phyloP scores from a whole-genome alignment of 1,284 basidiomycete genomes.

The Sanghuangporus weigelae region DNA sequence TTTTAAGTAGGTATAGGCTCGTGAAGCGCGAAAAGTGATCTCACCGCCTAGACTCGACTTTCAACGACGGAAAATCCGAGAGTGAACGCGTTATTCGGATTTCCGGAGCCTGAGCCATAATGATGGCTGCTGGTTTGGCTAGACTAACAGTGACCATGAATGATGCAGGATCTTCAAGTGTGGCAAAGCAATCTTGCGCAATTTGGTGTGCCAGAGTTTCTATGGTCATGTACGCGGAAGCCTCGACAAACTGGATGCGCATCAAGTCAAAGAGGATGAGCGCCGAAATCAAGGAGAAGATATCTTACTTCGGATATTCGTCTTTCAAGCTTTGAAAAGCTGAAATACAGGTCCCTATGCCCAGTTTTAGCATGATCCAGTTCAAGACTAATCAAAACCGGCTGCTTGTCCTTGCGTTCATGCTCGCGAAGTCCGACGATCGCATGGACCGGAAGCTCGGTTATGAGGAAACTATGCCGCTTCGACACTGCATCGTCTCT shows the following conservation, averaged over 20 bases:
- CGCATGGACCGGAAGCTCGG: conserved; percentile 48
- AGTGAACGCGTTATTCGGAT: conserved; percentile 12
- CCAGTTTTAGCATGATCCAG: conserved; percentile 30
- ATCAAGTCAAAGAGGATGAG: background rate
- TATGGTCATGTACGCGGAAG: conserved; percentile 5
- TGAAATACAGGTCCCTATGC: conserved; percentile 5
- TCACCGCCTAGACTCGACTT: background rate
- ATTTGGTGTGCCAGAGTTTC: conserved; percentile 12
- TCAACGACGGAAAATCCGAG: conserved; percentile 9
- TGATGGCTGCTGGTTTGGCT: conserved; percentile 14
- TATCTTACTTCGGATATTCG: conserved; percentile 19
- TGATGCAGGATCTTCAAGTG: conserved; percentile 3
- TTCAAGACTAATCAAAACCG: conserved; percentile 56
- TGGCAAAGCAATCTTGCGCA: conserved; percentile 4
- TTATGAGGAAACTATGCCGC: conserved; percentile 35
- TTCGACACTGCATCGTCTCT: conserved; percentile 22
- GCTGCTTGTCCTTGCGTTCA: conserved; percentile 67
- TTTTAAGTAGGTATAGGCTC: background rate
- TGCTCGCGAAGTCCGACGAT: conserved; percentile 73
- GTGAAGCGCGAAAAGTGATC: background rate
- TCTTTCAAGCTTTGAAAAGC: conserved; percentile 7
- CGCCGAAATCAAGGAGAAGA: background rate
- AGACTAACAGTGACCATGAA: conserved; percentile 5
- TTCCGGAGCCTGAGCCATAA: conserved; percentile 10
- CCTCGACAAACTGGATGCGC: conserved; percentile 14